Evolutionary conservation across 1,139 yeast genomes (phyloP).

Genomic region (Saccharomyces hybrid): DNA sequence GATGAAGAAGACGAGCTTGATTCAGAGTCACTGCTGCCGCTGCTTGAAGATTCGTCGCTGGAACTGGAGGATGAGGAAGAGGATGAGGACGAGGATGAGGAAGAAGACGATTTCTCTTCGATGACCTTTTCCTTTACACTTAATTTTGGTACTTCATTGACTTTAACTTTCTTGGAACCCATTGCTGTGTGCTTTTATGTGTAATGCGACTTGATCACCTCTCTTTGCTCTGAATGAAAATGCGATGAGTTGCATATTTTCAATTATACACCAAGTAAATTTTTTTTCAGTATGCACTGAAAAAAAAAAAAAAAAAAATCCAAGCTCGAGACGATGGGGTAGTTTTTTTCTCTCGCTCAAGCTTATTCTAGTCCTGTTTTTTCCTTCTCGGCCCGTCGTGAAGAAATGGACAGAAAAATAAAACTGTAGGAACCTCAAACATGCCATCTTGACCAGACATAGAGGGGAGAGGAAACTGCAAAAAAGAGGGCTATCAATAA

Average conservation of each 20-base stretch:
- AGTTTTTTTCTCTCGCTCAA: neutral
- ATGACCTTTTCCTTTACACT: slow-evolving; percentile 22
- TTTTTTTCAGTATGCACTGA: neutral
- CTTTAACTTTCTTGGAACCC: slow-evolving; percentile 15
- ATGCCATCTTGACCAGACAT: neutral
- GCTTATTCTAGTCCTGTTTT: neutral
- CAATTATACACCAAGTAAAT: neutral
- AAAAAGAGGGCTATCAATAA: neutral
- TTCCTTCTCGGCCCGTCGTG: neutral
- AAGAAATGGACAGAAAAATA: neutral
- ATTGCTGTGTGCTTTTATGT: slow-evolving; percentile 3
- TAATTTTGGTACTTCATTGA: slow-evolving; percentile 24
- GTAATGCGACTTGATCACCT: neutral
- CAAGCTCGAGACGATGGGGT: neutral
- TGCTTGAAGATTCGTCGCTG: slow-evolving; percentile 7
- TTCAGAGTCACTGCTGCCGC: slow-evolving; percentile 8
- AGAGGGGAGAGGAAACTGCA: neutral
- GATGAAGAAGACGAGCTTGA: slow-evolving; percentile 9
- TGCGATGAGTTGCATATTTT: neutral
- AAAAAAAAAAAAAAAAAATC: neutral
- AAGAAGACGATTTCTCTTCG: slow-evolving; percentile 10
- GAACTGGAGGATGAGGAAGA: slow-evolving; percentile 2
- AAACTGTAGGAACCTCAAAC: neutral
- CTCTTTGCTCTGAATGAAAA: neutral
- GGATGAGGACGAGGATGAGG: slow-evolving; percentile 9